Conservation (phyloP, 495 filamentous ascomycete species). For the Penicillium pulvis region DNA sequence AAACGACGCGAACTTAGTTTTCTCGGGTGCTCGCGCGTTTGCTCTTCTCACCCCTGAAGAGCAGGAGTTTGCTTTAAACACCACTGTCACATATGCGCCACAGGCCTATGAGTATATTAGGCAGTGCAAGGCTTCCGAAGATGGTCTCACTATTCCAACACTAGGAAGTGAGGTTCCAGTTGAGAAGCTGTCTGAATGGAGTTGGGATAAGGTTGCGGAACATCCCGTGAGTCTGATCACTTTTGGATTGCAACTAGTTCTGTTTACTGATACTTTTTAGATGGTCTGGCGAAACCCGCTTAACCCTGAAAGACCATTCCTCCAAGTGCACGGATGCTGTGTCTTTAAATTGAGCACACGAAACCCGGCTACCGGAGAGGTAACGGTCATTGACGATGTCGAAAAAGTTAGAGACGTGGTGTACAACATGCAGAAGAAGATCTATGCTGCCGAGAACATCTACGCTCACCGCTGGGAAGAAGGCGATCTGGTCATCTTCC, state of each 20-base stretch:
- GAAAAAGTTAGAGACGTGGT: slow-evolving; percentile 16
- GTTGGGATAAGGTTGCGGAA: slow-evolving; percentile 17
- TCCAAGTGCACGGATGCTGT: slow-evolving; percentile 19
- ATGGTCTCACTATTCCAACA: slow-evolving; percentile 14
- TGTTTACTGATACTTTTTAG: slow-evolving; percentile 2
- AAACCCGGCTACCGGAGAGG: slow-evolving; percentile 12
- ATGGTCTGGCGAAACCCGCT: slow-evolving; percentile 20
- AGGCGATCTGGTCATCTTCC: slow-evolving; percentile 21
- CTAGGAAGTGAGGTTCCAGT: slow-evolving; percentile 10
- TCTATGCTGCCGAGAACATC: slow-evolving; percentile 17
- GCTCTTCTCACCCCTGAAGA: slow-evolving; percentile 8
- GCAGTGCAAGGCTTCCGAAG: slow-evolving; percentile 15
- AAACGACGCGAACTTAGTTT: background rate
- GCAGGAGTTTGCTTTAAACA: slow-evolving; percentile 17
- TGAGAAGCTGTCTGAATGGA: slow-evolving; percentile 14
- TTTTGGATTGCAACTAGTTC: background rate
- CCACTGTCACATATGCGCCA: slow-evolving; percentile 16
- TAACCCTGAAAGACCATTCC: slow-evolving; percentile 16
- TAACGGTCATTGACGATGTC: slow-evolving; percentile 18
- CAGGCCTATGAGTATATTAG: slow-evolving; percentile 18
- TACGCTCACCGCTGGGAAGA: slow-evolving; percentile 18
- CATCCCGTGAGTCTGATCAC: slow-evolving; percentile 11
- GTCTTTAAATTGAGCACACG: slow-evolving; percentile 19
- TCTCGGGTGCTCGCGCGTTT: slow-evolving; percentile 18
- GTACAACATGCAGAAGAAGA: slow-evolving; percentile 21